phyloP scores from a whole-genome alignment of 768 basidiomycete genomes.

The Auricularia cornea region DNA sequence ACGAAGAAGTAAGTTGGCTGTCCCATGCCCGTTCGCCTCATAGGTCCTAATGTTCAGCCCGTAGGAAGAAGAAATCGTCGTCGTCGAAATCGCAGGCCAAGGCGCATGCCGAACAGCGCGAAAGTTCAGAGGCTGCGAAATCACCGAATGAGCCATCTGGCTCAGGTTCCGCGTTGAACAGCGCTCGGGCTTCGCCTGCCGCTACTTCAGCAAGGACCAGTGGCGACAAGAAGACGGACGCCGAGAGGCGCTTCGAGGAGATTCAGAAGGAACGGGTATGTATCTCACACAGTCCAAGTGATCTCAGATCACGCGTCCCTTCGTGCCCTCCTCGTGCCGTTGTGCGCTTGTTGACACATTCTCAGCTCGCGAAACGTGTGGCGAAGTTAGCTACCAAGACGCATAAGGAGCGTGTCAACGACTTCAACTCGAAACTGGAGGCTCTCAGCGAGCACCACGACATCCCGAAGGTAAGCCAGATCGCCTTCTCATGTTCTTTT shows the following conservation, averaged over 20 bases:
- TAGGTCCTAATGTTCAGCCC: conserved; percentile 10
- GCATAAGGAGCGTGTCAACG: conserved; percentile 89
- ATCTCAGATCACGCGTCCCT: background rate
- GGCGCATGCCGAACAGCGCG: conserved; percentile 21
- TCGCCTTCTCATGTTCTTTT: conserved; percentile 2
- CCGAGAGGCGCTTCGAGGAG: conserved; percentile 83
- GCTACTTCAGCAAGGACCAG: conserved; percentile 26
- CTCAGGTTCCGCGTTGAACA: conserved; percentile 39
- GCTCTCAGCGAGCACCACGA: conserved; percentile 88
- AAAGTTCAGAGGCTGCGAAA: conserved; percentile 32
- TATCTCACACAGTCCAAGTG: conserved; percentile 9
- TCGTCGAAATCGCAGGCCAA: conserved; percentile 50
- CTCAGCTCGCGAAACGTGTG: conserved; percentile 65
- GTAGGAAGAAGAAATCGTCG: conserved; percentile 72
- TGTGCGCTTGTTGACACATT: background rate
- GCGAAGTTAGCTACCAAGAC: conserved; percentile 72
- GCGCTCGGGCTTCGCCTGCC: conserved; percentile 54
- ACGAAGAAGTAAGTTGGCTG: conserved; percentile 63
- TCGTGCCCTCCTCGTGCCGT: background rate
- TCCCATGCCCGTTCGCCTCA: conserved; percentile 1
- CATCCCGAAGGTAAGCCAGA: conserved; percentile 67
- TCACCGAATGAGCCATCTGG: conserved; percentile 12
- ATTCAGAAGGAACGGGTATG: conserved; percentile 73
- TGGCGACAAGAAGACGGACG: conserved; percentile 65
- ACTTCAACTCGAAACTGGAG: conserved; percentile 84